These are phyloP conservation scores for Phytophthora parvispora DNA, from an alignment of 352 stramenopile genomes.

Conservation along the genomic window DNA sequence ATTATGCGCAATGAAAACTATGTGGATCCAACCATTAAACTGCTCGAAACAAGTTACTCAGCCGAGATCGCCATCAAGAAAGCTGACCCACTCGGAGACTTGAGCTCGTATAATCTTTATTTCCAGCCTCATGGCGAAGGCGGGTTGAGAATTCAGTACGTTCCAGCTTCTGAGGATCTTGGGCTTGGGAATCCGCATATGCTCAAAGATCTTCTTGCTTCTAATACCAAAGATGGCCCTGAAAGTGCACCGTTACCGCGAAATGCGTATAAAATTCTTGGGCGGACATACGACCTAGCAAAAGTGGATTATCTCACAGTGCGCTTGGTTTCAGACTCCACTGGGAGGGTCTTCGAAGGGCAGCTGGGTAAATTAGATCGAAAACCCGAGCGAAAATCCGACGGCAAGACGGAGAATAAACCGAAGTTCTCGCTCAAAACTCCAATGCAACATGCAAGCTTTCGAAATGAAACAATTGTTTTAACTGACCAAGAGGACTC, in stretches of 20 bases:
- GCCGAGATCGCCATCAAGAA: slow-evolving; percentile 55
- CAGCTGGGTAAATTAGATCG: slow-evolving; percentile 43
- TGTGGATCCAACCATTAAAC: slow-evolving; percentile 38
- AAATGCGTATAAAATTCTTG: slow-evolving; percentile 45
- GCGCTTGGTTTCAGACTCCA: slow-evolving; percentile 38
- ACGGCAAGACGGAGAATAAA: slow-evolving; percentile 4
- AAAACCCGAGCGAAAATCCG: slow-evolving; percentile 6
- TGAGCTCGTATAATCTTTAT: slow-evolving; percentile 48
- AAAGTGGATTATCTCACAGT: slow-evolving; percentile 72
- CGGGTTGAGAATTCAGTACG: slow-evolving; percentile 55
- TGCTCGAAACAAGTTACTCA: slow-evolving; percentile 56
- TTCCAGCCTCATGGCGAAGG: slow-evolving; percentile 63
- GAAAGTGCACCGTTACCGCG: background rate
- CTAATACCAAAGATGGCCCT: background rate
- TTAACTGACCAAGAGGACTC: slow-evolving; percentile 53
- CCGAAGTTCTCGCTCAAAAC: slow-evolving; percentile 31
- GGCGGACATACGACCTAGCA: slow-evolving; percentile 64
- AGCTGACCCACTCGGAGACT: slow-evolving; percentile 30
- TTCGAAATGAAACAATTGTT: slow-evolving; percentile 44
- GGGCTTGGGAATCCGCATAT: slow-evolving; percentile 36
- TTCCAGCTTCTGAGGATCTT: slow-evolving; percentile 58
- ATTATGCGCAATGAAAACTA: slow-evolving; percentile 74
- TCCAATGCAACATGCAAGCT: slow-evolving; percentile 28
- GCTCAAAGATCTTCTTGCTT: slow-evolving; percentile 49
- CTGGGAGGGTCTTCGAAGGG: slow-evolving; percentile 47